Base-by-base conservation (phyloP, 768 basidiomycete species). In the Kwoniella mangroviensis region DNA sequence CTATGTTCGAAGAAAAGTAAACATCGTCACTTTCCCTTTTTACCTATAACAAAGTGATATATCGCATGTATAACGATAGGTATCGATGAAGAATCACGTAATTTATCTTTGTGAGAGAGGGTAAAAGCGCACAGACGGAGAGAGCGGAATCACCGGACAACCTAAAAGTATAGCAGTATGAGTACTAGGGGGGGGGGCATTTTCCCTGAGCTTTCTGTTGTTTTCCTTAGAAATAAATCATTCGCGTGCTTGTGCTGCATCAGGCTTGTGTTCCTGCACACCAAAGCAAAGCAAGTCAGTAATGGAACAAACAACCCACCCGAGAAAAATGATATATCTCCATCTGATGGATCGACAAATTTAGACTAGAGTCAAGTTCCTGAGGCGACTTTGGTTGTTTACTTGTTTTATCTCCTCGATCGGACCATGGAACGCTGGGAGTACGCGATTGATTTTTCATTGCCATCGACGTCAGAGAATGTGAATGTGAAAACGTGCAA, bases 11-110 rank as follows among this genome's bases (percentile, higher is more conserved):
- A 34, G 34, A 34, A 34, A 55, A 22, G 54, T 65, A 45, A 56
- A 55, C 51, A 53, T 54, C 63, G 63, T 65, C 58, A 60, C 58
- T 43, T 60, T 60, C 41, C 45, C 45, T 49, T 49, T 49, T 13
- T 19, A 49, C 19, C 13, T 15, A 12, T 3, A 24, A 55, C 1
- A 55, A 55, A 17, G 11, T 60, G 58, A 60, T 60, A 60, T 60
- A 42, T n/a, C 41, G n/a, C 22, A 60, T n/a, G 11, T 12, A n/a
- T 41, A 12, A 17, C 34, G 40, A 12, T 19, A 7, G 1, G 3
- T 42, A 6, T 58, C 17, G n/a, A 40, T 34, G 22, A 58, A 6
- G 24, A 55, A n/a, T 60, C 40, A 60, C 58, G 58, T 60, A 42
- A 26, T 43, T 15, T n/a, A 60, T 21, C 17, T 15, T 15, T 60